phyloP scores from a whole-genome alignment of 257 asterid genomes.

The Parsonsia alboflavescens region DNA sequence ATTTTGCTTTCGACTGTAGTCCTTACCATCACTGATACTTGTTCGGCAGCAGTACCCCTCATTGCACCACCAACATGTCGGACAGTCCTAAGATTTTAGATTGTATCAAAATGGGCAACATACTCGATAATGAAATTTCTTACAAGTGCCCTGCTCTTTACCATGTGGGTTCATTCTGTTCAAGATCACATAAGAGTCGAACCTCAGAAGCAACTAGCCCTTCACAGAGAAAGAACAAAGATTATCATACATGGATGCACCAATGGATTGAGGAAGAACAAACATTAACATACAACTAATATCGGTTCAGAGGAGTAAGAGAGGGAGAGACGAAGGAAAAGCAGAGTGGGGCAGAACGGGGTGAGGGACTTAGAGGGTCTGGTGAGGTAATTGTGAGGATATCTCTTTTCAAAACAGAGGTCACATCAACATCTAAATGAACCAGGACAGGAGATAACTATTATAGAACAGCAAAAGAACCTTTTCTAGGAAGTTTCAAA shows the following conservation, averaged over 20 bases:
- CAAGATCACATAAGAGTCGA: conserved; percentile 86
- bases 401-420: too few species aligned
- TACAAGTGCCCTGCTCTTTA: conserved; percentile 22
- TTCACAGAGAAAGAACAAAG: conserved; percentile 23
- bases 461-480: not conserved
- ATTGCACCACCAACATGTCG: conserved; percentile 93
- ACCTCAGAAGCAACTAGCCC: conserved; percentile 85
- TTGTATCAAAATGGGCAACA: conserved; percentile 1
- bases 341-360: not conserved
- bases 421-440: too few species aligned
- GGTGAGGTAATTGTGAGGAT: not conserved
- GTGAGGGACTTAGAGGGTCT: not conserved
- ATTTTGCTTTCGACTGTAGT: conserved; percentile 77
- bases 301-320: not conserved
- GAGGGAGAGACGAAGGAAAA: not conserved
- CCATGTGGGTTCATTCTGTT: conserved; percentile 95
- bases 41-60: conserved; percentile 95
- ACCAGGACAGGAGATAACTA: not conserved
- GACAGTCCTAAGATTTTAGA: conserved; percentile 57
- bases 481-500: not conserved
- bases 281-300: not conserved
- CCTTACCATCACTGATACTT: conserved; percentile 79
- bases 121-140: conserved; percentile 4
- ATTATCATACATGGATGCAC: not conserved
- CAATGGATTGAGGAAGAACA: conserved; percentile 17